phyloP scores from a whole-genome alignment of 192 early-diverging fungal species.

The Coemansia sp. region DNA sequence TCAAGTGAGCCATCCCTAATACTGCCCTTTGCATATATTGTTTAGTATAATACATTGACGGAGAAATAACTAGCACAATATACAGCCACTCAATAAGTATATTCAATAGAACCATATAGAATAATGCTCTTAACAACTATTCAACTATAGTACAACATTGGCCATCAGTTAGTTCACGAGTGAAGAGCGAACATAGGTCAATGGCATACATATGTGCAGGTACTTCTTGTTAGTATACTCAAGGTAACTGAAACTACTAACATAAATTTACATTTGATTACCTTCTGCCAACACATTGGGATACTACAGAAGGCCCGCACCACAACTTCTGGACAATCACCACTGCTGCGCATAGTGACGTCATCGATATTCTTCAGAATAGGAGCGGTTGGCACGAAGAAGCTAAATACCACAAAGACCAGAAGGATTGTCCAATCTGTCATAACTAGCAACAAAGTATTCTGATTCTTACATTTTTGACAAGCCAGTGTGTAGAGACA shows the following conservation, averaged over 20 bases:
- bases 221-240: no score
- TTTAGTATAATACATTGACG: background rate
- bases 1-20: background rate
- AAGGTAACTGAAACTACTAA: no score
- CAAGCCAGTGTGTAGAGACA: background rate
- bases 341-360: background rate
- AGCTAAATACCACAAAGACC: background rate
- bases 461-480: background rate
- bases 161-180: no score
- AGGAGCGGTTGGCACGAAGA: background rate
- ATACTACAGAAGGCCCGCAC: background rate
- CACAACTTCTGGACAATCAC: background rate
- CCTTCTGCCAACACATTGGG: no score
- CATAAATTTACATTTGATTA: no score
- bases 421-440: background rate
- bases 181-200: no score
- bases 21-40: background rate
- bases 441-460: background rate
- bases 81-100: no score
- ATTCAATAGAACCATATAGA: no score
- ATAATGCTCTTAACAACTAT: no score
- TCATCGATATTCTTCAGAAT: background rate
- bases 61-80: background rate
- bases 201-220: no score
- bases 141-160: no score